Evolutionary conservation across 2,329 filamentous ascomycete species (phyloP), one percentile per base, ranked within the genome.

Genomic region (Aureobasidium uvarum): DNA sequence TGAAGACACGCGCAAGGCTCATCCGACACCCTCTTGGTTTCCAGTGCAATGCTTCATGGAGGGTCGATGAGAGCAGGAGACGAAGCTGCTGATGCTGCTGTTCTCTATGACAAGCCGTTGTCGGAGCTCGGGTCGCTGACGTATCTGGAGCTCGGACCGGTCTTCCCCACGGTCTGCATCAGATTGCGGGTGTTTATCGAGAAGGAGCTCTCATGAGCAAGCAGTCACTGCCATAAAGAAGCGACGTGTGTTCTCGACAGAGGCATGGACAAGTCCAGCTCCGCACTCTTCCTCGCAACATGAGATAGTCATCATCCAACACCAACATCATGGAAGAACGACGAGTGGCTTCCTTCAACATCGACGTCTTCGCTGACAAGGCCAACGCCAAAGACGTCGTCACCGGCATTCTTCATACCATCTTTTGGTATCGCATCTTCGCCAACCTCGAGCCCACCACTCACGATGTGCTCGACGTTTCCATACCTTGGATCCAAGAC

Each of bases 361-460:
- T 99, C 75, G 93, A 97, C 76, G 89, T 96, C 74, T 96, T 97
- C 76, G 91, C 93, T 66, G 95, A 98, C 78, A 91, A 92, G 60
- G 86, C 86, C 50, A 95, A 90, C 64, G 91, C 97, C 70, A 91
- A 90, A 77, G 94, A 98, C 75, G 89, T 98, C 64, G 88, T 98
- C 68, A 93, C 94, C 86, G 94, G 93, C 69, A 90, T 97, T 76
- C 85, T 98, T 58, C 93, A 97, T 77, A 96, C 93, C 59, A 97
- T 98, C 77, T 99, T 98, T 86, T 98, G 98, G 84, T 93, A 97
- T 81, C 90, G 95, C 74, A 96, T 94, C 85, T 97, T 98, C 82
- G 92, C 92, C 66, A 88, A 91, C 66, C 85, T 97, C 71, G 82
- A 86, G 48, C 94, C 95, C 6, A 85, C 86, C 69, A 92, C 91